phyloP scores from a whole-genome alignment of 257 asterid genomes.

The Solanum paucissectum region DNA sequence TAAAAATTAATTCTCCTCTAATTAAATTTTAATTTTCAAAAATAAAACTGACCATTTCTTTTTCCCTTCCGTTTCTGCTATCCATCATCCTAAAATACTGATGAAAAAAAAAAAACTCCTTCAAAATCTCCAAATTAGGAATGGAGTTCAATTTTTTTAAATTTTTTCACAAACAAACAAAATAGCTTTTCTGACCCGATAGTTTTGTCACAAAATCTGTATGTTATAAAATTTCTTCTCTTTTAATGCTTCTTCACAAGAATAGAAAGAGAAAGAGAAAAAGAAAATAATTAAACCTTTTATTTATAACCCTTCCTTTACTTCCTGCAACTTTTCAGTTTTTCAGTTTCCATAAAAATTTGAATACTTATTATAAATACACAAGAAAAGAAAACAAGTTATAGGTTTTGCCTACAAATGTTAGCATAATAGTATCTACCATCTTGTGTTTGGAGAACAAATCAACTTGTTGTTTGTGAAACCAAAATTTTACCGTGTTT shows the following conservation, averaged over 20 bases:
- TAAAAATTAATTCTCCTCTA: background rate
- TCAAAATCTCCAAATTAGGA: background rate
- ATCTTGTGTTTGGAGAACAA: background rate
- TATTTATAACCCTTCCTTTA: background rate
- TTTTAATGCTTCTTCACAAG: slow-evolving; percentile 27
- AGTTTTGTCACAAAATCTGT: slow-evolving; percentile 52
- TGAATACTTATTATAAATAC: background rate
- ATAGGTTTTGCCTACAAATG: background rate
- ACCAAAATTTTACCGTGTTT: background rate
- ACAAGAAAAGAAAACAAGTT: background rate
- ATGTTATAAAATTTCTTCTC: slow-evolving; percentile 8
- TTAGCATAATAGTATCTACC: background rate
- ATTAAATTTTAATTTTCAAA: background rate
- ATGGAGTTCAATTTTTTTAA: background rate
- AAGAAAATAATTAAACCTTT: background rate
- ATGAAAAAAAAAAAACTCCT: background rate
- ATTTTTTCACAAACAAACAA: background rate
- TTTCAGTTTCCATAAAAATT: slow-evolving; percentile 23
- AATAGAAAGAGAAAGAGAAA: background rate
- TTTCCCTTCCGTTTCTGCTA: background rate
- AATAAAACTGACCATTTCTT: background rate
- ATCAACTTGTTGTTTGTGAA: slow-evolving; percentile 3
- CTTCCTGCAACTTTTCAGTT: slow-evolving; percentile 3
- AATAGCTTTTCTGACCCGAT: slow-evolving; percentile 27
- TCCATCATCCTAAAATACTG: background rate